These are phyloP conservation scores for Russula dissimulans DNA, from an alignment of 768 basidiomycete species.

Conservation along the genomic window DNA sequence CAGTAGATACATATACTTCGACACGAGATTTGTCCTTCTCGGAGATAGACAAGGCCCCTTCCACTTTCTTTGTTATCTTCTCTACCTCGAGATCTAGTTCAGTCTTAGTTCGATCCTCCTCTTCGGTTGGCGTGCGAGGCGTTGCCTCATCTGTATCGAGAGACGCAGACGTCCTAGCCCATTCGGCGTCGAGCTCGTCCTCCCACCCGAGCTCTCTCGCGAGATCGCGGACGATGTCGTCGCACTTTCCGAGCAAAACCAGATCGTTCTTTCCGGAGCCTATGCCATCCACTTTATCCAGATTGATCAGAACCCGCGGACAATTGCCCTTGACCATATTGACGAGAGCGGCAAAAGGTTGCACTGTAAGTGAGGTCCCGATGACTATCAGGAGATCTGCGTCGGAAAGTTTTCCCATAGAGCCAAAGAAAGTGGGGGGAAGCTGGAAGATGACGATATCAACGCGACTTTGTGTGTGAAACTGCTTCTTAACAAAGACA, in stretches of 20 bases:
- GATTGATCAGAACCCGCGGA: slow-evolving; percentile 19
- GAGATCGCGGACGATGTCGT: slow-evolving; percentile 17
- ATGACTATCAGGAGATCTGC: slow-evolving; percentile 51
- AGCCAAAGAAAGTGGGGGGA: slow-evolving; percentile 54
- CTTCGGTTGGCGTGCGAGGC: background rate
- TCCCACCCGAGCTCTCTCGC: slow-evolving; percentile 19
- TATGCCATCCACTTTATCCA: slow-evolving; percentile 15
- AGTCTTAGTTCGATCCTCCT: background rate
- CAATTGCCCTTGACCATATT: slow-evolving; percentile 5
- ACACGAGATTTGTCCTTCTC: background rate
- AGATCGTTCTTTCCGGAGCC: slow-evolving; percentile 13
- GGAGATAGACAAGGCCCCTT: background rate
- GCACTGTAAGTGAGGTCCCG: slow-evolving; percentile 19
- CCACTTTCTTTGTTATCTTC: slow-evolving; percentile 3
- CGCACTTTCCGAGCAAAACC: slow-evolving; percentile 18
- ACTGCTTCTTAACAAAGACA: background rate
- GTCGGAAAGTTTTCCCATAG: slow-evolving; percentile 41
- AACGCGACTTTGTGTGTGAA: background rate
- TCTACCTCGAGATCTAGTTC: slow-evolving; percentile 6
- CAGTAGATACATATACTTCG: background rate
- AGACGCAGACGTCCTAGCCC: slow-evolving; percentile 4
- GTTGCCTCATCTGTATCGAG: slow-evolving; percentile 2
- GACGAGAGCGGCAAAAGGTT: slow-evolving; percentile 17
- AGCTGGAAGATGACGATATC: slow-evolving; percentile 37
- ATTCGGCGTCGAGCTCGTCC: slow-evolving; percentile 14